Base-by-base conservation (phyloP, 1,139 yeast genomes). In the Martiniozyma asiatica region DNA sequence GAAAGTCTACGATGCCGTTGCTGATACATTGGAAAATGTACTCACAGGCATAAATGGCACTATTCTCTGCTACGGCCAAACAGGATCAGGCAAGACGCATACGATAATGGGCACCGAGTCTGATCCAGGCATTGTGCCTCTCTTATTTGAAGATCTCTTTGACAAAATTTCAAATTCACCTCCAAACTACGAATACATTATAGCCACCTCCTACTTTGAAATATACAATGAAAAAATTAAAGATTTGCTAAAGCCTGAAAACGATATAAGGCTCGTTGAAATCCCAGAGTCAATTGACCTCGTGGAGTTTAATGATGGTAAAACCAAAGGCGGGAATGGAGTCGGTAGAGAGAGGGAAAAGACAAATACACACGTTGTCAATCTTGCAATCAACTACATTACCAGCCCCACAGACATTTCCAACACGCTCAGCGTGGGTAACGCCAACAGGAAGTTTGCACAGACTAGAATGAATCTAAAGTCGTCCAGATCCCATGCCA, bases 11-110 rank as follows among this genome's bases (percentile, higher is more conserved):
- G n/a, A n/a, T n/a, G n/a, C n/a, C n/a, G n/a, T n/a, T n/a, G n/a
- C n/a, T n/a, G n/a, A n/a, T n/a, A n/a, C n/a, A n/a, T n/a, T n/a
- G n/a, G n/a, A n/a, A n/a, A n/a, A n/a, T n/a, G n/a, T n/a, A n/a
- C n/a, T n/a, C n/a, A n/a, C n/a, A n/a, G n/a, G n/a, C n/a, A n/a
- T n/a, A n/a, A 17, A 17, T 17, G 18, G 18, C 6, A 17, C 94
- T 0, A 76, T 85, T 0, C 56, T 85, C 26, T 87, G 94, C 1
- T 85, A 82, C 51, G 96, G 95, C 6, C 94, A 81, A 49, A 78
- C 93, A 1, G 92, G 94, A 0, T 69, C 92, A 1, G 95, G 95
- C 4, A 84, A 84, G 48, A 73, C 94, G 0, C 73, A 72, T 48
- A 79, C 94, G 2, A 79, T 85, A 93, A 69, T 80, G 68, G 95